phyloP scores from a whole-genome alignment of 2,329 filamentous ascomycete genomes.

The Venturia effusa region DNA sequence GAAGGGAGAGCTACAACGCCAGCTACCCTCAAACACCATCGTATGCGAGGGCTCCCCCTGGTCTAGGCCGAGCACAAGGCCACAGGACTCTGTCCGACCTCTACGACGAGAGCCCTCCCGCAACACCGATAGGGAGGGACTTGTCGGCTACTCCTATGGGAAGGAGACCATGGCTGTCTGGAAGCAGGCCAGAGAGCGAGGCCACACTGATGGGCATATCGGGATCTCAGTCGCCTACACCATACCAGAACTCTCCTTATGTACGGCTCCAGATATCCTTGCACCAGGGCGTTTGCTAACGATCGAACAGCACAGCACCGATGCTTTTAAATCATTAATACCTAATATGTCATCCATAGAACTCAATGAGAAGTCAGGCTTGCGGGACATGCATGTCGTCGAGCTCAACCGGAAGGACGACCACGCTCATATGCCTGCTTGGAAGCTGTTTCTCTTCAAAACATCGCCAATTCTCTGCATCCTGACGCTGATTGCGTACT shows the following conservation, averaged over 20 bases:
- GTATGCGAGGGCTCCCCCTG: background rate
- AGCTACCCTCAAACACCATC: background rate
- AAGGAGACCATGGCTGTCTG: constrained; percentile 1
- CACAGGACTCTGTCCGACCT: constrained; percentile 7
- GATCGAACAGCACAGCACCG: constrained; percentile 21
- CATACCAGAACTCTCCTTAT: constrained; percentile 2
- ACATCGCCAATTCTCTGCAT: constrained; percentile 26
- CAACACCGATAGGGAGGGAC: background rate
- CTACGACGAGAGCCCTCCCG: constrained; percentile 10
- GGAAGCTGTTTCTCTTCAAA: constrained; percentile 26
- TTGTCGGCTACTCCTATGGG: background rate
- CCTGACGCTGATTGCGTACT: constrained; percentile 25
- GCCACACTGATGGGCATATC: constrained; percentile 4
- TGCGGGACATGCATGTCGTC: constrained; percentile 20
- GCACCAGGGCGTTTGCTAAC: background rate
- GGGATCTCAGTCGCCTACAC: background rate
- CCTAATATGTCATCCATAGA: constrained; percentile 13
- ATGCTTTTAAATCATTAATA: constrained; percentile 25
- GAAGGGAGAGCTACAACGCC: background rate
- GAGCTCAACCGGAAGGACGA: constrained; percentile 27
- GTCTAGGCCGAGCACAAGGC: constrained; percentile 2
- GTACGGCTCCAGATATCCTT: background rate
- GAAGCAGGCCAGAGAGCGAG: constrained; percentile 8
- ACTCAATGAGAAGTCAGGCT: constrained; percentile 24
- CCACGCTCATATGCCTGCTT: constrained; percentile 26